Evolutionary conservation across 768 basidiomycete species (phyloP).

Genomic region (Termitomyces sp.): DNA sequence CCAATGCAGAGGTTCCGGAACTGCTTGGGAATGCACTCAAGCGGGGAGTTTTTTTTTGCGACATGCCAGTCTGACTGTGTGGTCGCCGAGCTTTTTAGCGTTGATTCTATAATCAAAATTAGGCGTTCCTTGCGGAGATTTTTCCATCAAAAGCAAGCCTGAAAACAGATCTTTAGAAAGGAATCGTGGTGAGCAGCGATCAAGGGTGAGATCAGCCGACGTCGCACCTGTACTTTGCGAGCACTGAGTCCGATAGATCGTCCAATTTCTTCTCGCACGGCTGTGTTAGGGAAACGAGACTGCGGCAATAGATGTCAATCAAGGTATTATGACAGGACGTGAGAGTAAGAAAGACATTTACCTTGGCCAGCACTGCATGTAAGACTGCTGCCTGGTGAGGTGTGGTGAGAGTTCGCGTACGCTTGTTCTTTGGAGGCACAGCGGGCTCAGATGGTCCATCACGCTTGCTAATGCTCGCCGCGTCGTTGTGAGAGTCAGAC

Average conservation of each 20-base stretch:
- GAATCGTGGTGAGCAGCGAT: constrained; percentile 9
- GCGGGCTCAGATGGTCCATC: constrained; percentile 33
- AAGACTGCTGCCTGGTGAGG: constrained; percentile 88
- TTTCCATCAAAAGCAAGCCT: constrained; percentile 39
- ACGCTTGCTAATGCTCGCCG: constrained; percentile 60
- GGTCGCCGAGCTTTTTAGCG: constrained; percentile 84
- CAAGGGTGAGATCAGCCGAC: constrained; percentile 8
- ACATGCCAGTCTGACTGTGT: constrained; percentile 53
- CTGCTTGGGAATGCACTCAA: constrained; percentile 58
- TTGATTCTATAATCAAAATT: constrained; percentile 62
- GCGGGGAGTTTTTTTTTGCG: constrained; percentile 53
- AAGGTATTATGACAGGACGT: background rate
- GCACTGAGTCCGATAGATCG: constrained; percentile 86
- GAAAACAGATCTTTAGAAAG: constrained; percentile 77
- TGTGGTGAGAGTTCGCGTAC: constrained; percentile 81
- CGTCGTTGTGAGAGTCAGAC: constrained; percentile 53
- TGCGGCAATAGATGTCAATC: constrained; percentile 24
- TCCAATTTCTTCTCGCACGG: constrained; percentile 85
- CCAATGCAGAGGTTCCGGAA: constrained; percentile 26
- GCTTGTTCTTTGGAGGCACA: constrained; percentile 66
- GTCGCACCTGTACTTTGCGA: constrained; percentile 81
- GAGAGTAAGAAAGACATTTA: constrained; percentile 25
- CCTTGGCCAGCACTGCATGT: constrained; percentile 83
- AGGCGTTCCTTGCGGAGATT: constrained; percentile 14
- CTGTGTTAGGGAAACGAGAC: constrained; percentile 88